A percentile compares a stretch with the other conserved stretches of the same genome.
Conservation (phyloP, 2,329 filamentous ascomycete species). For the Aspergillus cejpii region DNA sequence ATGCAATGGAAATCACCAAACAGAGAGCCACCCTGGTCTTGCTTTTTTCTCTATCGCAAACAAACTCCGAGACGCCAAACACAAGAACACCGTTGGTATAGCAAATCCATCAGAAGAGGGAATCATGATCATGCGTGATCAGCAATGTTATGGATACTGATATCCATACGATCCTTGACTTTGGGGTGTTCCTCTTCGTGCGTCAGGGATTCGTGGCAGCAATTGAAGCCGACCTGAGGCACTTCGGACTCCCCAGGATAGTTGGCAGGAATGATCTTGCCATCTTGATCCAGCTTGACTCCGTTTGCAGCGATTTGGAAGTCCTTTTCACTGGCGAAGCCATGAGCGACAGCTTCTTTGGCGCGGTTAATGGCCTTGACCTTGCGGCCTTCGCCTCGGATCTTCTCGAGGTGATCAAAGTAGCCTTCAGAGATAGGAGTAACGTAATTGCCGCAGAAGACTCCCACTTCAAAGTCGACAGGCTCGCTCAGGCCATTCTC, state of each 20-base stretch:
- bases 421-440: conserved; percentile 74
- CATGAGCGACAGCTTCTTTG: conserved; percentile 57
- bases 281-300: conserved; percentile 50
- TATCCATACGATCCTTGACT: conserved; percentile 51
- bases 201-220: conserved; percentile 18
- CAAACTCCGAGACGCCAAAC: conserved; percentile 20
- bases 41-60: conserved; percentile 15
- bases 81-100: conserved; percentile 9
- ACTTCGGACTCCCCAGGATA: conserved; percentile 19
- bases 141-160: conserved; percentile 54
- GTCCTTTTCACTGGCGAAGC: conserved; percentile 54
- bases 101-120: conserved; percentile 4
- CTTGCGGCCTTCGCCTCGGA: conserved; percentile 65
- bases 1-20: conserved; percentile 14
- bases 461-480: conserved; percentile 75
- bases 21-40: conserved; percentile 11
- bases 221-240: conserved; percentile 20
- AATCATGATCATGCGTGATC: conserved; percentile 37
- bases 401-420: conserved; percentile 68
- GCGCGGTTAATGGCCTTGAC: conserved; percentile 60
- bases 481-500: conserved; percentile 49
- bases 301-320: conserved; percentile 58
- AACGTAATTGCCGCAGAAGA: conserved; percentile 82
- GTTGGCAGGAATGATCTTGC: conserved; percentile 50
- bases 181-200: conserved; percentile 34